phyloP scores from a whole-genome alignment of 2,329 filamentous ascomycete species.

The Tricladium varicosporioides region DNA sequence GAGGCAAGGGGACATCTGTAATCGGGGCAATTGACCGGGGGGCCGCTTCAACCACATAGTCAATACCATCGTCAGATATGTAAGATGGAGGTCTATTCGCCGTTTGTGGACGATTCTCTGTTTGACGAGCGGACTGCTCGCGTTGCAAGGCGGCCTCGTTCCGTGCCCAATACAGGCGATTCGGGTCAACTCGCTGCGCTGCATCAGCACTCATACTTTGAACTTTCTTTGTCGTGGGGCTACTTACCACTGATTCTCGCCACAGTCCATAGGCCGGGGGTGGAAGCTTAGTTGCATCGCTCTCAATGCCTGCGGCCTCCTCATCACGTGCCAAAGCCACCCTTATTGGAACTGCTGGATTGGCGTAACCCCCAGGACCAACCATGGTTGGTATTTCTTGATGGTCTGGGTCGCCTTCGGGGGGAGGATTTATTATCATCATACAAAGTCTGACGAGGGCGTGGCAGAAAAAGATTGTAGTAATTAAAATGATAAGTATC shows the following conservation, averaged over 20 bases:
- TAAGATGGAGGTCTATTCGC: conserved; percentile 71
- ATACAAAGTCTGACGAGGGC: conserved; percentile 72
- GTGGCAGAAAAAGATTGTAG: conserved; percentile 79
- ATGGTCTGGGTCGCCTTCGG: conserved; percentile 34
- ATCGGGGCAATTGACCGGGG: conserved; percentile 55
- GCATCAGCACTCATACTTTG: conserved; percentile 9
- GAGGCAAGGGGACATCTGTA: conserved; percentile 43
- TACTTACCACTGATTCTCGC: conserved; percentile 76
- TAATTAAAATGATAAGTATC: conserved; percentile 71
- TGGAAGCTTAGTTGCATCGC: conserved; percentile 54
- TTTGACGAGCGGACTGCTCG: conserved; percentile 10
- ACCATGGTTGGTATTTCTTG: conserved; percentile 45
- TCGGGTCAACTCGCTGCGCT: conserved; percentile 69
- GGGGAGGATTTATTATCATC: conserved; percentile 47
- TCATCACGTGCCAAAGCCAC: conserved; percentile 75
- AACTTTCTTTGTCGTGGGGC: conserved; percentile 1
- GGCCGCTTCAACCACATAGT: conserved; percentile 67
- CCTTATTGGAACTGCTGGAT: conserved; percentile 71
- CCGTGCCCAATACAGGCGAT: conserved; percentile 78
- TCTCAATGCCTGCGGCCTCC: conserved; percentile 58
- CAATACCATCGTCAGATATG: conserved; percentile 70
- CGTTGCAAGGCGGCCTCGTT: conserved; percentile 42
- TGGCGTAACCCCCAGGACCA: conserved; percentile 62
- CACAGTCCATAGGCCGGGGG: conserved; percentile 86
- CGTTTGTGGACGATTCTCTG: conserved; percentile 24